These are phyloP conservation scores for Kandelia obovata DNA, from an alignment of 345 rosid species.

Conservation along the genomic window DNA sequence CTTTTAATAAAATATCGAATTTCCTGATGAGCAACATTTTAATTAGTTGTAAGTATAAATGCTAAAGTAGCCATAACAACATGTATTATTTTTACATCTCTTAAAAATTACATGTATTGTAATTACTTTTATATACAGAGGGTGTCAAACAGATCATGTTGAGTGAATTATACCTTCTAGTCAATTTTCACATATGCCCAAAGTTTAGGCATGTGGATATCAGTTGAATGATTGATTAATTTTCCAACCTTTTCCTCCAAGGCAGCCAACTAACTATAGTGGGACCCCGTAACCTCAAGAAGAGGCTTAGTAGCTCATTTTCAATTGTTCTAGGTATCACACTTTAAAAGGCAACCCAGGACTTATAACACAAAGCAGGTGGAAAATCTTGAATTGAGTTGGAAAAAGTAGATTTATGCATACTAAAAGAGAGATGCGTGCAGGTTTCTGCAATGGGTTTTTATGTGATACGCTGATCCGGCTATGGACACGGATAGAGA, in stretches of 20 bases:
- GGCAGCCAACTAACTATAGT: conserved; percentile 14
- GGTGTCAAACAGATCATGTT: no score
- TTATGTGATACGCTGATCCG: not conserved
- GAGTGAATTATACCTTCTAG: not conserved
- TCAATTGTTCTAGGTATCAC: no score
- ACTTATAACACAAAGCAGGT: not conserved
- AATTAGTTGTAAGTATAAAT: not conserved
- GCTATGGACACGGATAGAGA: not conserved
- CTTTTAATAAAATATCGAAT: not conserved
- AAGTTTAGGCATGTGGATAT: conserved; percentile 7
- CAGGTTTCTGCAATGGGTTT: not conserved
- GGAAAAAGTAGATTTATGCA: conserved; percentile 3
- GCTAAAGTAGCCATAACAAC: no score
- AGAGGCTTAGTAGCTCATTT: no score
- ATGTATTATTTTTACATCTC: no score
- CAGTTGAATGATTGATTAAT: conserved; percentile 1
- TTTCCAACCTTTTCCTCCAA: conserved; percentile 10
- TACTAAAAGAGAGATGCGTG: not conserved
- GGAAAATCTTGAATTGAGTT: not conserved
- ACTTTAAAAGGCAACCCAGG: not conserved
- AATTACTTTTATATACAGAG: no score
- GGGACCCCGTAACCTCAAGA: not conserved
- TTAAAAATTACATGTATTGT: no score
- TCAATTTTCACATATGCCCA: not conserved
- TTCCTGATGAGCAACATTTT: not conserved